Conservation (phyloP, 176 grass and related monocot species). For the Saccharum officinarum region DNA sequence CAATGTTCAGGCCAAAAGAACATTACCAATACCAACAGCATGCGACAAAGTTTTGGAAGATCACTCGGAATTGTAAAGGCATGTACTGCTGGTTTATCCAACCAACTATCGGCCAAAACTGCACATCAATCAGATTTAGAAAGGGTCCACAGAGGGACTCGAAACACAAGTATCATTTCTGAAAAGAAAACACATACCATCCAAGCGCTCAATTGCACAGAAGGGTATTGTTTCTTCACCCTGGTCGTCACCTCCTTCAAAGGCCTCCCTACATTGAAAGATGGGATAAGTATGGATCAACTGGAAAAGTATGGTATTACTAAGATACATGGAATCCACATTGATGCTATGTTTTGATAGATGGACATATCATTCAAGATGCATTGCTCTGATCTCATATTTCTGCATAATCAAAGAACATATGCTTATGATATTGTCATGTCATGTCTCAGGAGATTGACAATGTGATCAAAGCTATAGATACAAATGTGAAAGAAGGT, state of each 20-base stretch:
- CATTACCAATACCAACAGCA: conserved; percentile 92
- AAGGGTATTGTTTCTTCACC: conserved; percentile 82
- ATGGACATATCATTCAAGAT: not conserved
- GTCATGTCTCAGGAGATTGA: not conserved
- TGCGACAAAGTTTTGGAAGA: conserved; percentile 84
- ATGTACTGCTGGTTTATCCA: conserved; percentile 96
- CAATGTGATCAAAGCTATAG: not conserved
- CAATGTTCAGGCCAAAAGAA: not conserved
- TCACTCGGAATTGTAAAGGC: conserved; percentile 81
- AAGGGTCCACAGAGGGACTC: not conserved
- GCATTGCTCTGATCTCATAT: not conserved
- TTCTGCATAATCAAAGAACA: not conserved
- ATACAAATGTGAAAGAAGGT: not conserved
- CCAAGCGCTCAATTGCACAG: conserved; percentile 90
- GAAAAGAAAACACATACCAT: conserved; percentile 51
- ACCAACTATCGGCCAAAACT: conserved; percentile 90
- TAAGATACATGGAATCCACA: not conserved
- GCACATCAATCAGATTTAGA: conserved; percentile 13
- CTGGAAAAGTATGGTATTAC: not conserved
- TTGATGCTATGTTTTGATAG: not conserved
- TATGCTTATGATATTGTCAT: not conserved
- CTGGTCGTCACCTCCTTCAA: conserved; percentile 65
- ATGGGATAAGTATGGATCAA: conserved; percentile 15
- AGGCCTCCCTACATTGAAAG: conserved; percentile 63
- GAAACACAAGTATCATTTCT: not conserved